Conservation (phyloP, 1,284 basidiomycete species). For the Mycosarcoma maydis region DNA sequence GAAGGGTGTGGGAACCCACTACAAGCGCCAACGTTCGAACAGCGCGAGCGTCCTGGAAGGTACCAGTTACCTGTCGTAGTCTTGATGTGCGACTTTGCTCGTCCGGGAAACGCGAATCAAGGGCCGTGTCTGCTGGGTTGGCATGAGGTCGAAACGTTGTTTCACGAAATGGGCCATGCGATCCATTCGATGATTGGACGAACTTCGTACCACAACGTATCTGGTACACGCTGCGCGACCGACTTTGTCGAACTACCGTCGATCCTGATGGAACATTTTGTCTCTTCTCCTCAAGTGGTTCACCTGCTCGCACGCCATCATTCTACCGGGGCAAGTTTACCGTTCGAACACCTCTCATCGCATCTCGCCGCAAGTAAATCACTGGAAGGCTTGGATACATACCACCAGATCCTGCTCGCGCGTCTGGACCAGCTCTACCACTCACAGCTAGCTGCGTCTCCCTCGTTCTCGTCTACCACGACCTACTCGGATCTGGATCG, state of each 20-base stretch:
- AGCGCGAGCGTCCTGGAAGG: constrained; percentile 68
- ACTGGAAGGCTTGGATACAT: constrained; percentile 75
- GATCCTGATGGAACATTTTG: constrained; percentile 97
- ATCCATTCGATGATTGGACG: constrained; percentile 99
- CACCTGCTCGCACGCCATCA: constrained; percentile 77
- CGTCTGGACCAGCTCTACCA: constrained; percentile 90
- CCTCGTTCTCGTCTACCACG: constrained; percentile 75
- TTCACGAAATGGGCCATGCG: constrained; percentile 99
- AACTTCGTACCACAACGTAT: constrained; percentile 97
- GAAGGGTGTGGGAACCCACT: constrained; percentile 46
- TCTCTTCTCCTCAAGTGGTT: constrained; percentile 83
- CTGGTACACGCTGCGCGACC: constrained; percentile 96
- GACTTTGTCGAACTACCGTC: constrained; percentile 98
- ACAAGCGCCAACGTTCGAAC: constrained; percentile 65
- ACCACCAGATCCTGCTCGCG: constrained; percentile 90
- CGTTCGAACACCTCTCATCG: constrained; percentile 72
- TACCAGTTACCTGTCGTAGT: constrained; percentile 93
- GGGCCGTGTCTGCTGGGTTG: constrained; percentile 83
- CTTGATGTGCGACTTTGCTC: constrained; percentile 85
- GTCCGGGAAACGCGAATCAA: constrained; percentile 73
- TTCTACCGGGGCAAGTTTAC: constrained; percentile 75
- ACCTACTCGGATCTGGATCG: constrained; percentile 67
- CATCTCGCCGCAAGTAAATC: constrained; percentile 42
- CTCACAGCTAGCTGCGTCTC: constrained; percentile 69
- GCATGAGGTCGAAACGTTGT: constrained; percentile 93